Percentiles rank a stretch among this genome's conserved stretches.
Conservation (phyloP, 306 rosid genomes). For the Medicago truncatula region DNA sequence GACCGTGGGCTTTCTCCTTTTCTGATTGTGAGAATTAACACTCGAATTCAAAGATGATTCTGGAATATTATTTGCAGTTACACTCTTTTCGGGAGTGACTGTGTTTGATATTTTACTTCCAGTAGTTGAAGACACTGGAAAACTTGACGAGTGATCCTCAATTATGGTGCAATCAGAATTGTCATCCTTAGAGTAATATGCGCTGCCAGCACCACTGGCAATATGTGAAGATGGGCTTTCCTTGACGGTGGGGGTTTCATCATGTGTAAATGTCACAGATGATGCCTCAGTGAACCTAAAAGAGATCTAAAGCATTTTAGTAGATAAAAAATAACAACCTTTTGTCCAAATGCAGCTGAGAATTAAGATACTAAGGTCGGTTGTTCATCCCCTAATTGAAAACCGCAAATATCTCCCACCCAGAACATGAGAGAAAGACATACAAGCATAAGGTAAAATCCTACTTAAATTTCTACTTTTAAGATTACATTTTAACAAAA, state of each 20-base stretch:
- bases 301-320: slow-evolving; percentile 30
- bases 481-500: background rate
- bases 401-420: slow-evolving; percentile 7
- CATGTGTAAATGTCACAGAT: slow-evolving; percentile 45
- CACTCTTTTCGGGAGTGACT: slow-evolving; percentile 66
- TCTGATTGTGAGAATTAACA: slow-evolving; percentile 80
- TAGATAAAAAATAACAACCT: background rate
- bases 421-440: slow-evolving; percentile 18
- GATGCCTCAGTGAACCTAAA: slow-evolving; percentile 61
- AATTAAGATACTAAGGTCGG: slow-evolving; percentile 21
- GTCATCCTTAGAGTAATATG: slow-evolving; percentile 57
- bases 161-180: slow-evolving; percentile 53
- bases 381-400: slow-evolving; percentile 10
- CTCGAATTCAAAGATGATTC: slow-evolving; percentile 69
- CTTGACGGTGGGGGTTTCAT: slow-evolving; percentile 59
- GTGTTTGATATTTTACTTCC: slow-evolving; percentile 46
- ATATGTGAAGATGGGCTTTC: slow-evolving; percentile 61
- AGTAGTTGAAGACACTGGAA: slow-evolving; percentile 39
- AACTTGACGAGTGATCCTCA: slow-evolving; percentile 54
- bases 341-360: slow-evolving; percentile 16
- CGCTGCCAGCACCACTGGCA: slow-evolving; percentile 50
- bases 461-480: slow-evolving; percentile 3
- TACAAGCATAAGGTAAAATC: background rate
- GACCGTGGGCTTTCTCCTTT: slow-evolving; percentile 66
- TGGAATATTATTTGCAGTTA: slow-evolving; percentile 43